phyloP scores from a whole-genome alignment of 148 eudicot genomes.

The Fagopyrum esculentum region DNA sequence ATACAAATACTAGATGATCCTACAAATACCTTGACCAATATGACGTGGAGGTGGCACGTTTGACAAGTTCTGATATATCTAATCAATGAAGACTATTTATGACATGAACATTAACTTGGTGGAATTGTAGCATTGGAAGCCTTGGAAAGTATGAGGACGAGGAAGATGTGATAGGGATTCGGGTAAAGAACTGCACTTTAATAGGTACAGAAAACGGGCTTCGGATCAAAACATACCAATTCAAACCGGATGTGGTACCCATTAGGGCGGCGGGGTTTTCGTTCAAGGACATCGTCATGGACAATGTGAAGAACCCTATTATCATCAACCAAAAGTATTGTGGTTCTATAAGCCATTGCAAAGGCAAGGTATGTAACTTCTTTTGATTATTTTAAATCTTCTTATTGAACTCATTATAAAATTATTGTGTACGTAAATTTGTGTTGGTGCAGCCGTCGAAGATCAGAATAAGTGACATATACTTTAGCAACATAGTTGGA shows the following conservation, averaged over 20 bases:
- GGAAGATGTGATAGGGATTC: slow-evolving; percentile 49
- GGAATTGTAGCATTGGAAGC: slow-evolving; percentile 51
- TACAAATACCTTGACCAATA: too few species aligned
- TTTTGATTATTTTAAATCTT: background rate
- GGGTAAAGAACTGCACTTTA: slow-evolving; percentile 47
- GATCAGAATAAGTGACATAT: slow-evolving; percentile 11
- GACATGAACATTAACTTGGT: background rate
- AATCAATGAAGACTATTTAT: too few species aligned
- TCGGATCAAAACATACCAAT: slow-evolving; percentile 34
- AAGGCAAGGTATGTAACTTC: background rate
- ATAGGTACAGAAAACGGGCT: slow-evolving; percentile 30
- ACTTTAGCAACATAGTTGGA: slow-evolving; percentile 13
- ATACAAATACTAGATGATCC: too few species aligned
- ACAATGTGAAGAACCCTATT: slow-evolving; percentile 32
- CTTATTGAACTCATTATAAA: too few species aligned
- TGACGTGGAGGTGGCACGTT: too few species aligned
- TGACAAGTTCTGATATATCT: too few species aligned
- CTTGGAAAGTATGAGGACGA: slow-evolving; percentile 58
- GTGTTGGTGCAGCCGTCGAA: slow-evolving; percentile 4
- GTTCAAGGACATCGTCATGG: slow-evolving; percentile 26
- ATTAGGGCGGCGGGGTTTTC: slow-evolving; percentile 28
- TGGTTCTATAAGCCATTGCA: slow-evolving; percentile 16
- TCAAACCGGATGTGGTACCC: slow-evolving; percentile 22
- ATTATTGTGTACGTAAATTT: background rate
- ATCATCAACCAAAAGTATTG: slow-evolving; percentile 41